Base-by-base conservation (phyloP, 306 rosid genomes). In the Argentina anserina region DNA sequence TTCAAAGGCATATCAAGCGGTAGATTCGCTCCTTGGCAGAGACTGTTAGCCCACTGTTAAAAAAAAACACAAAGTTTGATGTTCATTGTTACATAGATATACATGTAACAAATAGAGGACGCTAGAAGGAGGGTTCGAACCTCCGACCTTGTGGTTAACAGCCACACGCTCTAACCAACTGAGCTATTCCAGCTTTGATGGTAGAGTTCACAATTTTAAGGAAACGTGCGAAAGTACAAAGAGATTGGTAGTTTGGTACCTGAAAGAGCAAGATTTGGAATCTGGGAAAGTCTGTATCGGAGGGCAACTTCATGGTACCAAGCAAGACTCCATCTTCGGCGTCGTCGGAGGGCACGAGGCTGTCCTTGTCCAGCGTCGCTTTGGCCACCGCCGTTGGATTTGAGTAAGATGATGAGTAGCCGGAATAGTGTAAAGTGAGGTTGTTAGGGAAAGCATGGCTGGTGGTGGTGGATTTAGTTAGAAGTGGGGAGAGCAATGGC, bases 11-110 rank as follows among this genome's bases (percentile, higher is more conserved):
- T 68, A 3, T 93, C 89, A 74, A 94, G 97, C 33, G 98, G 98
- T 41, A 91, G 77, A 82, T 74, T 91, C 23, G 98, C 97, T 80
- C 98, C 98, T 76, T 94, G 98, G 84, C 84, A 83, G 59, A 94
- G 97, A 77, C 98, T 88, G 66, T 91, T 91, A 28, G 92, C 98
- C 97, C 97, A 91, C 97, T 94, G 87, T 83, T 67, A 20, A 45
- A 20, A 31, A 12, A 26, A 5, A 23, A 23, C 36, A 31, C 65
- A 28, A 4, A 3, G 6, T 23, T 53, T 21, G 2, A 52, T 20
- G 28, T 53, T 21, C 29, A n/a, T n/a, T 20, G 28, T 14, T 17
- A 4, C 15, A 52, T n/a, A 52, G 17, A 55, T 33, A 5, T 5
- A 55, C 33, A 21, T n/a, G n/a, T n/a, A n/a, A n/a, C n/a, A n/a